These are phyloP conservation scores for Fusarium aywerte DNA, from an alignment of 2,329 filamentous ascomycete species.

Conservation along the genomic window DNA sequence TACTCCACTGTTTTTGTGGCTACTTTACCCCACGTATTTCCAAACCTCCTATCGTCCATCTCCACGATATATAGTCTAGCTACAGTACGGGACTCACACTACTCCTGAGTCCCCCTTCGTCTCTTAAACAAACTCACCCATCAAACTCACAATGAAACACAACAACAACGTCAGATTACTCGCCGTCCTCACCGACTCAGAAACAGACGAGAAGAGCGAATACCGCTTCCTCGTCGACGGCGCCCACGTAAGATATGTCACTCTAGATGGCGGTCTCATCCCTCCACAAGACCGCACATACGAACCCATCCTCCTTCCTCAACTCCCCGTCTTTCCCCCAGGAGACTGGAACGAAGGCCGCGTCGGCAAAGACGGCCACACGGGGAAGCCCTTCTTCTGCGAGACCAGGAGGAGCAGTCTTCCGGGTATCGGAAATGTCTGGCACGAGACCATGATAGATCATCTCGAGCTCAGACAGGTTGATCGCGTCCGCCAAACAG, in stretches of 20 bases:
- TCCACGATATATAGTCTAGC: conserved; percentile 2
- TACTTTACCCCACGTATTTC: conserved; percentile 14
- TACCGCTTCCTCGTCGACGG: conserved; percentile 53
- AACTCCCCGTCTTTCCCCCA: conserved; percentile 52
- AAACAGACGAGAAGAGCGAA: conserved; percentile 47
- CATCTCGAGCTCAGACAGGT: conserved; percentile 48
- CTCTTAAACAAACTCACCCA: not conserved
- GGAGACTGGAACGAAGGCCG: conserved; percentile 56
- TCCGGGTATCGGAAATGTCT: conserved; percentile 48
- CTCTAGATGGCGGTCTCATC: conserved; percentile 51
- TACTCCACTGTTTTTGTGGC: not conserved
- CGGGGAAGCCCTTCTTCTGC: conserved; percentile 46
- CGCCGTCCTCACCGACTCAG: conserved; percentile 42
- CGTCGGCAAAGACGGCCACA: conserved; percentile 44
- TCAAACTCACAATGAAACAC: conserved; percentile 19
- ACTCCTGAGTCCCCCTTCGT: not conserved
- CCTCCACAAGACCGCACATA: conserved; percentile 49
- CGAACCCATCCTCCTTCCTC: conserved; percentile 47
- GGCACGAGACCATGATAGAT: conserved; percentile 51
- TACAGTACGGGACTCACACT: not conserved
- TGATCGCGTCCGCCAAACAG: conserved; percentile 43
- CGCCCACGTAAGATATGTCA: conserved; percentile 55
- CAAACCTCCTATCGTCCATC: conserved; percentile 1
- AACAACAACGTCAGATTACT: conserved; percentile 44
- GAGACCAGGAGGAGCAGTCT: conserved; percentile 42